Evolutionary conservation across 2,329 filamentous ascomycete genomes (phyloP), one percentile per base, ranked within the genome.

Genomic region (Verticillium nubilum): DNA sequence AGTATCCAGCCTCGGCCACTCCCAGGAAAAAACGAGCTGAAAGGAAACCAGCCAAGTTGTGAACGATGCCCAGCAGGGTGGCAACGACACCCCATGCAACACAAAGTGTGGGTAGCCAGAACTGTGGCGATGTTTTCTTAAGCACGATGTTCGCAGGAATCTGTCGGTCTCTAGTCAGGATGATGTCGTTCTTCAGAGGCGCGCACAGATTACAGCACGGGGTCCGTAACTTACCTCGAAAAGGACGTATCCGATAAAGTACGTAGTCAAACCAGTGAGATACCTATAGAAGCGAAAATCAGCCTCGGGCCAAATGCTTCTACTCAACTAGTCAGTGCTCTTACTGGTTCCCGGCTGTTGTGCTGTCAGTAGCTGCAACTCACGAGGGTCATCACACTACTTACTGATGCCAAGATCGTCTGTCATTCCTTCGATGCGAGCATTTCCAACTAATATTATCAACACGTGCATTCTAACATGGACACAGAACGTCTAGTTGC

Each of bases 131-230:
- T 0, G 84, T 87, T 0, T 79, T 74, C 65, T 87, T 88, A 19
- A 87, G 76, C 10, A 86, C 73, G 62, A 87, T 83, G 63, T 87
- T 87, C 66, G 83, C 86, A 0, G 84, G 85, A 5, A 87, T 77
- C 79, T 81, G 19, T 50, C 4, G 12, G 4, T 3, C 1, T 13
- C 4, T 3, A 23, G 28, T 69, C 15, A 67, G 60, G 3, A 29
- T 25, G n/a, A n/a, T n/a, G 19, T n/a, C 25, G 13, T 13, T 25
- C 3, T 3, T 23, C 9, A 5, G n/a, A 19, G 26, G 26, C 25
- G 15, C 15, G 25, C 15, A 28, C 9, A 5, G 2, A 17, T 15
- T 28, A 10, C 27, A n/a, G 52, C 15, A 25, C 19, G 17, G 26
- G 7, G 25, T 17, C 26, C 17, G 17, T 10, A 2, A 37, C 68